phyloP scores from a whole-genome alignment of 495 filamentous ascomycete genomes.

The Pyrenopolyporus hunteri region DNA sequence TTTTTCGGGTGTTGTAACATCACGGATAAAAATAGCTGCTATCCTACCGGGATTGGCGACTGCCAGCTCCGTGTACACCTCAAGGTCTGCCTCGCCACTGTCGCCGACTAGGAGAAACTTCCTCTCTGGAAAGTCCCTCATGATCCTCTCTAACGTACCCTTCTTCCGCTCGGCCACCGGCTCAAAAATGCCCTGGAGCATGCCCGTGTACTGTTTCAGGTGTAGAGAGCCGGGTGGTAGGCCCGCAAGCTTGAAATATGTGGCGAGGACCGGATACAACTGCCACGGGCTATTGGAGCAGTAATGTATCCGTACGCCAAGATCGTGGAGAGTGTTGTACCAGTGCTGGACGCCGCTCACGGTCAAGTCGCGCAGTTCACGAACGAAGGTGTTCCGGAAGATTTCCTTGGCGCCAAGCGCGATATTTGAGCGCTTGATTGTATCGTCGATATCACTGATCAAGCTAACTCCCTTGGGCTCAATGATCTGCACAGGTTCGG shows the following conservation, averaged over 20 bases:
- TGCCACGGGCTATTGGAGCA: conserved; percentile 97
- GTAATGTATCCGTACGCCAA: conserved; percentile 89
- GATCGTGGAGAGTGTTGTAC: conserved; percentile 76
- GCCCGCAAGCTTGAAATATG: conserved; percentile 78
- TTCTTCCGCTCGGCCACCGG: conserved; percentile 95
- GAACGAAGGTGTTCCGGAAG: conserved; percentile 92
- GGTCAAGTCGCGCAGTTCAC: conserved; percentile 78
- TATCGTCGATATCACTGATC: conserved; percentile 98
- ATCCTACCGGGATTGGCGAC: conserved; percentile 81
- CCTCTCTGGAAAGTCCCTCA: conserved; percentile 87
- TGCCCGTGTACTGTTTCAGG: conserved; percentile 91
- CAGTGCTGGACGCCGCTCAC: conserved; percentile 87
- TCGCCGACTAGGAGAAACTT: conserved; percentile 93
- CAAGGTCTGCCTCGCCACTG: conserved; percentile 94
- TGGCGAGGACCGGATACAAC: conserved; percentile 84
- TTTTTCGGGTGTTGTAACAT: conserved; percentile 79
- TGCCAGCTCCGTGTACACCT: conserved; percentile 95
- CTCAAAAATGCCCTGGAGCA: conserved; percentile 98
- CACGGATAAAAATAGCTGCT: conserved; percentile 84
- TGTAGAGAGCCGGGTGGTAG: conserved; percentile 90
- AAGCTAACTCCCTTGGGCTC: conserved; percentile 85
- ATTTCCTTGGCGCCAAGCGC: conserved; percentile 85
- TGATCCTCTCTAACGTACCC: conserved; percentile 79
- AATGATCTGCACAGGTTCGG: conserved; percentile 74
- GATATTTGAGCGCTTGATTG: conserved; percentile 95